Evolutionary conservation across 2,329 filamentous ascomycete species (phyloP).

Genomic region (Colletotrichum ledebouriae): DNA sequence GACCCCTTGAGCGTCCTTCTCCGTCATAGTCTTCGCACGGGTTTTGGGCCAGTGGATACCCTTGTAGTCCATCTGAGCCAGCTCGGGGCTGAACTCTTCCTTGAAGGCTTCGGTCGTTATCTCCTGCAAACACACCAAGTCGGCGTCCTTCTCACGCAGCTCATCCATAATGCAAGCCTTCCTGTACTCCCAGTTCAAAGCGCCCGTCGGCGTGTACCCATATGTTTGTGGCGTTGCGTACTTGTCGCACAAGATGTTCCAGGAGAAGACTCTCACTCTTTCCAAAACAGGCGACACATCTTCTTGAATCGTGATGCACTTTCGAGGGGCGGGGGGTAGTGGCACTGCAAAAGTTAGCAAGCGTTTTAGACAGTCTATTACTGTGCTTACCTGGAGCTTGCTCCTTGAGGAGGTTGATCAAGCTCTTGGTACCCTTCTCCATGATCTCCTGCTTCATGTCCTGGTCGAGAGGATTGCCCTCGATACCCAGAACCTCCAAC

Average conservation of each 20-base stretch:
- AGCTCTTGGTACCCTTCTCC: constrained; percentile 86
- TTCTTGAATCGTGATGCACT: constrained; percentile 82
- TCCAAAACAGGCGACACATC: constrained; percentile 72
- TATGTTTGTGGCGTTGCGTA: constrained; percentile 89
- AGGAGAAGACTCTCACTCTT: constrained; percentile 87
- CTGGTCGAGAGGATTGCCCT: constrained; percentile 87
- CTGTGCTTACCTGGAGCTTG: constrained; percentile 80
- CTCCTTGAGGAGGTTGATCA: constrained; percentile 88
- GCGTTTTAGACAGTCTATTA: neutral
- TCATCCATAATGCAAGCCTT: constrained; percentile 87
- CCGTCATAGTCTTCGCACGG: constrained; percentile 90
- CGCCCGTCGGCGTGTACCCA: constrained; percentile 87
- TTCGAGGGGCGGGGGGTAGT: constrained; percentile 80
- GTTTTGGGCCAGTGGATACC: constrained; percentile 94
- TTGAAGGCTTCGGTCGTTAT: constrained; percentile 93
- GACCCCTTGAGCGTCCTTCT: constrained; percentile 88
- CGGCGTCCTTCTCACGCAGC: constrained; percentile 81
- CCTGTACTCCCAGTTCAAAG: constrained; percentile 89
- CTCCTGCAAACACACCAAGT: constrained; percentile 94
- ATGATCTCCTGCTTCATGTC: constrained; percentile 85
- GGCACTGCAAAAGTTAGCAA: constrained; percentile 70
- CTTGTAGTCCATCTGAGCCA: constrained; percentile 91
- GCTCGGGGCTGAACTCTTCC: constrained; percentile 87
- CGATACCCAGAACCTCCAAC: constrained; percentile 89
- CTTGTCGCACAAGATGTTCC: constrained; percentile 96